Conservation (phyloP, 1,139 yeast species). For the Yamadazyma kanchanaburiensis region DNA sequence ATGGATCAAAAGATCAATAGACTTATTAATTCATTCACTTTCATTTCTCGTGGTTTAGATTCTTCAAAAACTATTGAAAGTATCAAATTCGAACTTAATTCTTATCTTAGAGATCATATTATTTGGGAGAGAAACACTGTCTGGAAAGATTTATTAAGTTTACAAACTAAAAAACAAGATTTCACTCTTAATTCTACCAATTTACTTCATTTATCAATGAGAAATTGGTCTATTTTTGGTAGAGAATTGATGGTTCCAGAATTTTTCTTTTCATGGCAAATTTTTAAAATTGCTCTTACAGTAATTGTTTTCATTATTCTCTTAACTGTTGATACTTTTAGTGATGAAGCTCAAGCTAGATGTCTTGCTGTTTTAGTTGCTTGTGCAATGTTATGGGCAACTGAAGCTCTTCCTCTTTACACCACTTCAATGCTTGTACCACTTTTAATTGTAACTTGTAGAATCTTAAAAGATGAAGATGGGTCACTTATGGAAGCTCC, state of each 20-base stretch:
- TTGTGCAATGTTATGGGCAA: slow-evolving; percentile 84
- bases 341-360: slow-evolving; percentile 64
- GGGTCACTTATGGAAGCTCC: slow-evolving; percentile 54
- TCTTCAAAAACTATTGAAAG: slow-evolving; percentile 34
- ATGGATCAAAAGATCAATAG: slow-evolving; percentile 47
- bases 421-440: slow-evolving; percentile 67
- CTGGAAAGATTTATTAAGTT: slow-evolving; percentile 91
- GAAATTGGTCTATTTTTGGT: slow-evolving; percentile 14
- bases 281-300: slow-evolving; percentile 46
- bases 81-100: slow-evolving; percentile 65
- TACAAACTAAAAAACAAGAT: slow-evolving; percentile 58
- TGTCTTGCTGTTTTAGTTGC: slow-evolving; percentile 80
- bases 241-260: slow-evolving; percentile 22
- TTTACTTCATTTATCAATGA: slow-evolving; percentile 17
- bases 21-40: slow-evolving; percentile 48
- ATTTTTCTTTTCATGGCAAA: slow-evolving; percentile 30
- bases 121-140: slow-evolving; percentile 97
- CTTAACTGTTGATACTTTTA: slow-evolving; percentile 56
- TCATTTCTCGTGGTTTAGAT: slow-evolving; percentile 31
- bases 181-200: slow-evolving; percentile 20
- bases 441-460: slow-evolving; percentile 51
- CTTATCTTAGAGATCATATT: slow-evolving; percentile 84
- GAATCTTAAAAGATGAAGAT: slow-evolving; percentile 54
- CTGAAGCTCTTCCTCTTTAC: slow-evolving; percentile 68
- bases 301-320: slow-evolving; percentile 43